These are phyloP conservation scores for Warburgia ugandensis DNA, from an alignment of 164 flowering plant species.

Conservation along the genomic window DNA sequence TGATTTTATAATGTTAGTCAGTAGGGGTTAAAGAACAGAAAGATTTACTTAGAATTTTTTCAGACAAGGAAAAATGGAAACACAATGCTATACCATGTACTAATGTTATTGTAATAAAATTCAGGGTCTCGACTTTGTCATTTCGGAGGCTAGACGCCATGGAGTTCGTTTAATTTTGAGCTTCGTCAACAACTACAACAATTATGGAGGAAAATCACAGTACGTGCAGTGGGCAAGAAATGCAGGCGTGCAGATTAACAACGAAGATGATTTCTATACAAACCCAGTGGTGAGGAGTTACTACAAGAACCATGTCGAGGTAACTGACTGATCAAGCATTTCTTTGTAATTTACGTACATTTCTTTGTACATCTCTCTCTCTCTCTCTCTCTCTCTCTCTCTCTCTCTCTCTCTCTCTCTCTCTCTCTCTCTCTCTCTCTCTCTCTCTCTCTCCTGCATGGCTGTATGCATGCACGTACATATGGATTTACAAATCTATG, in stretches of 20 bases:
- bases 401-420: too few species aligned
- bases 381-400: too few species aligned
- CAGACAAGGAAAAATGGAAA: too few species aligned
- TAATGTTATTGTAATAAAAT: background rate
- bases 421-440: too few species aligned
- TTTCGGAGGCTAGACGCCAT: conserved; percentile 19
- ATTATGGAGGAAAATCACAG: conserved; percentile 23
- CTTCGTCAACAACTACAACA: conserved; percentile 23
- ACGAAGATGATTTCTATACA: conserved; percentile 14
- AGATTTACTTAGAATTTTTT: too few species aligned
- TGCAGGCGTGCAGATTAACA: conserved; percentile 12
- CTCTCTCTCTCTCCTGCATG: too few species aligned
- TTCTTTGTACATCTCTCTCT: too few species aligned
- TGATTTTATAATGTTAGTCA: too few species aligned
- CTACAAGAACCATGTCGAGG: conserved; percentile 28
- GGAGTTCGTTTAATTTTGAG: conserved; percentile 24
- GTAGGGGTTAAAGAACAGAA: too few species aligned
- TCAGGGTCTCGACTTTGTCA: conserved; percentile 25
- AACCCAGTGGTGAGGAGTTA: conserved; percentile 13
- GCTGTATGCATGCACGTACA: background rate
- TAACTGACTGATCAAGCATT: background rate
- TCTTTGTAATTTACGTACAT: too few species aligned
- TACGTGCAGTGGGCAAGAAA: conserved; percentile 25
- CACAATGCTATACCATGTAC: too few species aligned
- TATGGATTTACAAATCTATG: background rate